Base-by-base conservation (phyloP, 1,284 basidiomycete species). In the Butyriboletus appendiculatus region DNA sequence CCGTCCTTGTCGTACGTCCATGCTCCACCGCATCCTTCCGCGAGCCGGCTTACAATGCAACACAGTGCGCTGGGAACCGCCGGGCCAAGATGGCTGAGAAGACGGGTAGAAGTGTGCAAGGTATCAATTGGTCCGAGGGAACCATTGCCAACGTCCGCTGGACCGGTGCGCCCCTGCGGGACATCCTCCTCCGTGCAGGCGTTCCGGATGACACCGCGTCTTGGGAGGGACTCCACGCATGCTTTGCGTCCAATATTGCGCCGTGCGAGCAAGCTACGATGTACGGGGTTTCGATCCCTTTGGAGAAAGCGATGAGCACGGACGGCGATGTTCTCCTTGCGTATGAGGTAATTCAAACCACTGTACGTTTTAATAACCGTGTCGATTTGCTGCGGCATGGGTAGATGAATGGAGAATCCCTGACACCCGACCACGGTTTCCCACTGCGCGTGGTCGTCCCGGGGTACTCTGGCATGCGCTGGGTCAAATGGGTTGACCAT, bases 401-500 rank as follows among this genome's bases (percentile, higher is more conserved):
- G 4, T 49, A 87, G 86, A 88, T 89, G 85, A 89, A 90, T 56
- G 80, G 76, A 16, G 77, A 83, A 51, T 71, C 76, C 0, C 71
- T 91, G 12, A 76, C 78, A 15, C 75, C 84, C 1, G 81, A 85
- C 45, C 88, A 87, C 52, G 88, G 89, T 0, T 86, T 80, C 8
- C 88, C 88, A 1, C 61, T 90, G n/a, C 80, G 88, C 9, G 70
- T 86, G 4, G 81, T 90, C 35, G 81, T 86, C 2, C 88, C 88
- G 0, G 88, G 89, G 2, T 84, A 80, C 61, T 76, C 84, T 14
- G 88, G 88, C 14, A 89, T 85, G 18, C 81, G 88, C 16, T 89
- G 87, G 85, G 85, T 90, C 18, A 90, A 91, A 74, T 91, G 88
- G 88, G 72, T 89, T 0, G 85, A 88, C 59, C 80, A 73, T 2